phyloP scores from a whole-genome alignment of 176 grass and related monocot genomes.

The Oryza longistaminata region DNA sequence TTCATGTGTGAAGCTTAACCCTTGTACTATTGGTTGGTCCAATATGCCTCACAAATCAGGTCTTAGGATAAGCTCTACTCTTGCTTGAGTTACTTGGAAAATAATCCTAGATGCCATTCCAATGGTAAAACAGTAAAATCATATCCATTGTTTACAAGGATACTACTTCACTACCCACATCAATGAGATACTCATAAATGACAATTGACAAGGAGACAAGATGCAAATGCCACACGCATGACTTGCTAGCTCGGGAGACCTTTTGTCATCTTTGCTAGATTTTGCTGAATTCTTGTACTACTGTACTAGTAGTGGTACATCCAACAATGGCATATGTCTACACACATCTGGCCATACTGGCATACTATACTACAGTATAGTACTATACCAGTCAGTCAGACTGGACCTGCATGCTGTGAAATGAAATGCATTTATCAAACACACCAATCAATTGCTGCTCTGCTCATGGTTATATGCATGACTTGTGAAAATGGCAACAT shows the following conservation, averaged over 20 bases:
- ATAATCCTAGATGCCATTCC: not conserved
- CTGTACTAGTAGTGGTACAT: not conserved
- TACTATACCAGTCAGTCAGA: not conserved
- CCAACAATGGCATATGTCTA: not conserved
- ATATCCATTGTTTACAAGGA: not conserved
- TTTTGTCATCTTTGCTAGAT: slow-evolving; percentile 15
- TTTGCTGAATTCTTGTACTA: not conserved
- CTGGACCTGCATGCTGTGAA: slow-evolving; percentile 7
- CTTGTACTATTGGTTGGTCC: not conserved
- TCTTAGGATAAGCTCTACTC: not conserved
- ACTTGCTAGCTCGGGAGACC: not conserved
- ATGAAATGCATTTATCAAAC: slow-evolving; percentile 22
- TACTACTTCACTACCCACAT: not conserved
- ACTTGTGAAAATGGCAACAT: slow-evolving; percentile 3
- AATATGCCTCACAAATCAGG: not conserved
- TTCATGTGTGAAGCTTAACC: not conserved
- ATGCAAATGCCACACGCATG: not conserved
- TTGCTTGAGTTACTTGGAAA: not conserved
- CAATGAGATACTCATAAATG: not conserved
- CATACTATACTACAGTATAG: not conserved
- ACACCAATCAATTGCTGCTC: not conserved
- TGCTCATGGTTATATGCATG: slow-evolving; percentile 15
- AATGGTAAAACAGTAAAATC: not conserved
- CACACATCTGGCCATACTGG: not conserved
- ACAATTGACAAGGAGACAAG: not conserved